Base-by-base conservation (phyloP, 116 monocot species). In the Trichopus zeylanicus region DNA sequence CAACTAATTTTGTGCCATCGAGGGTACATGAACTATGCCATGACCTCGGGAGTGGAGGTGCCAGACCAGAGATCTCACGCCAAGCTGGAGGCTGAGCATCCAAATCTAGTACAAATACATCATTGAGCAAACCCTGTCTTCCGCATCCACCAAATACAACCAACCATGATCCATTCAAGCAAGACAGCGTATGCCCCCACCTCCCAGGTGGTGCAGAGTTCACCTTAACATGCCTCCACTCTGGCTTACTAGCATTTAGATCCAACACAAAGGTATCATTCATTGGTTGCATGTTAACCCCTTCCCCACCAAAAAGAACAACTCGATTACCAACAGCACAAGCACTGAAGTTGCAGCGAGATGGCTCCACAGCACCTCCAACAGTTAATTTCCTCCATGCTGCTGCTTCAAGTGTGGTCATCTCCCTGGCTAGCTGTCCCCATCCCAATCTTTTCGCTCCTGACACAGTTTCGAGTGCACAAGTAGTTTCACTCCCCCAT, bases 91-190 rank as follows among this genome's bases (percentile, higher is more conserved):
- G 82, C 51, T 79, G 42, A 15, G 91, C 86, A 61, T 91, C 91
- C 32, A 91, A 61, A 70, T 91, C 91, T 62, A 90, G 60, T 25
- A 85, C 69, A 56, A 90, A 90, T 7, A 90, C 90, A 65, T 91
- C 91, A 62, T 86, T 86, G 16, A 91, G 80, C 51, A 91, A 63
- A 0, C 91, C 86, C 31, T 83, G 80, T 26, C 65, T 61, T 23
- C 86, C 91, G 51, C 91, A 91, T 26, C 91, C 91, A 58, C 91
- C 91, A 65, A 91, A 91, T 0, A 91, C 75, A 10, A 91, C 91
- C 57, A 91, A 67, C 80, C 77, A 80, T 15, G 91, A 91, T 18
- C 83, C 91, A 73, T 91, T 91, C 51, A 86, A 57, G 69, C 77
- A 86, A 23, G 86, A 82, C 0, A 91, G 59, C 0, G 91, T 83